A percentile compares a stretch with the other conserved stretches of the same genome.
Evolutionary conservation across 306 rosid genomes (phyloP).

Genomic region (Gleditsia sinensis): DNA sequence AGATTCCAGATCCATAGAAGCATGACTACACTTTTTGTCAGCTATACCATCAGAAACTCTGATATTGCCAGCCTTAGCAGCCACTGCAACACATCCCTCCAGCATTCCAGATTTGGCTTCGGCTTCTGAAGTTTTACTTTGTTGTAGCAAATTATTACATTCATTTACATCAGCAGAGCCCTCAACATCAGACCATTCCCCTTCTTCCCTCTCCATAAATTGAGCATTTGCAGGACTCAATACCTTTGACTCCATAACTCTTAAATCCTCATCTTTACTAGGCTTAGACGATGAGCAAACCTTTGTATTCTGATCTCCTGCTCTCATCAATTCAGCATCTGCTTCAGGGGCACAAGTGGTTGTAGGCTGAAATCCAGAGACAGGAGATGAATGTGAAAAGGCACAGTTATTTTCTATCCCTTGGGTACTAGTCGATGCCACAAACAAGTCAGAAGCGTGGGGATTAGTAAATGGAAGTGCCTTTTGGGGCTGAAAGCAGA

Average conservation of each 20-base stretch:
- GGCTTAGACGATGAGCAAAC: slow-evolving; percentile 38
- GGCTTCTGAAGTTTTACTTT: slow-evolving; percentile 52
- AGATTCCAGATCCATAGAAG: slow-evolving; percentile 54
- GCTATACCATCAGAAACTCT: slow-evolving; percentile 46
- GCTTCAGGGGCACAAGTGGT: slow-evolving; percentile 46
- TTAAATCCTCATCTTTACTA: slow-evolving; percentile 47
- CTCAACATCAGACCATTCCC: slow-evolving; percentile 98
- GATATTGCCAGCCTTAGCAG: slow-evolving; percentile 44
- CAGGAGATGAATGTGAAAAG: slow-evolving; percentile 84
- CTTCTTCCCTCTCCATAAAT: slow-evolving; percentile 88
- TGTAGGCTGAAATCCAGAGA: slow-evolving; percentile 85
- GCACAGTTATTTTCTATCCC: slow-evolving; percentile 71
- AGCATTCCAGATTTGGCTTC: slow-evolving; percentile 41
- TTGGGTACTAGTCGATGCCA: slow-evolving; percentile 53
- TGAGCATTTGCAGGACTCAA: slow-evolving; percentile 43
- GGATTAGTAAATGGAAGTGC: slow-evolving; percentile 65
- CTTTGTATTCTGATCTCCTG: slow-evolving; percentile 44
- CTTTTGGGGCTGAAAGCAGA: slow-evolving; percentile 69
- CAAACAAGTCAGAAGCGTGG: slow-evolving; percentile 52
- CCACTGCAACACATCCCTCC: slow-evolving; percentile 44
- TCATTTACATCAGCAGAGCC: slow-evolving; percentile 61
- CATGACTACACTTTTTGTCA: slow-evolving; percentile 51
- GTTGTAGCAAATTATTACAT: slow-evolving; percentile 48
- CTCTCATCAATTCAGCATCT: slow-evolving; percentile 51
- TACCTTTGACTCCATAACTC: slow-evolving; percentile 43